Base-by-base conservation (phyloP, 345 rosid genomes). In the Mallotus nudiflorus region DNA sequence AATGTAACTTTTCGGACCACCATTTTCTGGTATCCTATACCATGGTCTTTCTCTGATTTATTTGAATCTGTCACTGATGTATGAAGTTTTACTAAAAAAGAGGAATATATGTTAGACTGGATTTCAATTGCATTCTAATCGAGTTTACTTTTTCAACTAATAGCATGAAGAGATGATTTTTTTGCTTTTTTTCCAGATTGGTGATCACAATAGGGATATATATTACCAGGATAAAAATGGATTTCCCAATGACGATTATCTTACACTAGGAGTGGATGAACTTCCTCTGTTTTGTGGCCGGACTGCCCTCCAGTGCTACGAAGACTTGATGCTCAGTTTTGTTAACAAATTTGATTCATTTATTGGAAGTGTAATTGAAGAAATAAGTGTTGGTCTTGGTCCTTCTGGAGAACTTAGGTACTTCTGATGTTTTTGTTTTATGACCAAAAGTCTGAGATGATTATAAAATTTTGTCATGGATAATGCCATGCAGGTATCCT, bases 371-470 rank as follows among this genome's bases (percentile, higher is more conserved):
- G 82, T 80, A 67, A 85, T 87, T 76, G 91, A 87, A 80, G 89
- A 87, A 83, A 78, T 87, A 80, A 85, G 85, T 67, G 55, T 87
- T 27, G 91, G 91, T 76, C 91, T 87, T 80, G 91, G 91, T 71
- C 91, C 91, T 67, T 85, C 80, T 12, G 89, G 91, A 70, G 87
- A 87, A 76, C 86, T 87, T 56, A 85, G 91, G 91, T 85, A 83
- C 73, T 46, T 70, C 42, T 14, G 42, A 61, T 64, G 65, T 33
- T 62, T 42, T 54, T 68, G 35, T 70, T 24, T 62, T 68, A 77
- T 61, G 59, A 33, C 65, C 54, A 54, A 45, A 46, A 54, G 62
- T 11, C 45, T 18, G 29, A 68, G 72, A 67, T 64, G 39, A 24
- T 51, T 68, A 62, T 50, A 61, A 62, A 37, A 48, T 67, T 62